Evolutionary conservation across 169 alveolate genomes (phyloP).

Genomic region (Pseudocohnilembus persalinus): DNA sequence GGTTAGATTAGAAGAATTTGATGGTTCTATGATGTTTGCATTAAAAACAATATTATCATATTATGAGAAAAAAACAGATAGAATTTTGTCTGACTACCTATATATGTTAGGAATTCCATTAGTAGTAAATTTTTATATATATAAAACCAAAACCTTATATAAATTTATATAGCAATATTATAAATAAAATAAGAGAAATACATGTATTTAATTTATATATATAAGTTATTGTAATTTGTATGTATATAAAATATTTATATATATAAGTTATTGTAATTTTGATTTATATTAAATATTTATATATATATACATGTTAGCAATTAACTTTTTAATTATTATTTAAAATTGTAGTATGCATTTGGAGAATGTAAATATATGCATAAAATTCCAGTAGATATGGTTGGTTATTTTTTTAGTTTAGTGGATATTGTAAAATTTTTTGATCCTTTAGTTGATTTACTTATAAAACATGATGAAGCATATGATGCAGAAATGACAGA

Average conservation of each 20-base stretch:
- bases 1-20: constrained; percentile 33
- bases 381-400: constrained; percentile 41
- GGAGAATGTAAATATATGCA: constrained; percentile 31
- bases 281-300: too few species aligned
- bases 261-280: too few species aligned
- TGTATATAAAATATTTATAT: too few species aligned
- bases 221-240: too few species aligned
- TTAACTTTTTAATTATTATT: background rate
- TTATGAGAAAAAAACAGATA: constrained; percentile 41
- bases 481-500: constrained; percentile 50
- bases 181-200: too few species aligned
- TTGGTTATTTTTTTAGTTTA: constrained; percentile 40
- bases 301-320: too few species aligned
- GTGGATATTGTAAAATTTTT: constrained; percentile 27
- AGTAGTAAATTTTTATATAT: background rate
- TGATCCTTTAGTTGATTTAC: constrained; percentile 51
- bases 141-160: background rate
- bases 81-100: constrained; percentile 46
- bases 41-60: constrained; percentile 42
- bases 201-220: too few species aligned
- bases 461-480: constrained; percentile 42
- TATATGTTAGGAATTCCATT: constrained; percentile 41
- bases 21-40: constrained; percentile 49
- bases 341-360: constrained; percentile 20
- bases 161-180: background rate